Percentiles rank a stretch among this genome's conserved stretches.
Evolutionary conservation across 805 yeast genomes (phyloP).

Genomic region (Pichia exigua): DNA sequence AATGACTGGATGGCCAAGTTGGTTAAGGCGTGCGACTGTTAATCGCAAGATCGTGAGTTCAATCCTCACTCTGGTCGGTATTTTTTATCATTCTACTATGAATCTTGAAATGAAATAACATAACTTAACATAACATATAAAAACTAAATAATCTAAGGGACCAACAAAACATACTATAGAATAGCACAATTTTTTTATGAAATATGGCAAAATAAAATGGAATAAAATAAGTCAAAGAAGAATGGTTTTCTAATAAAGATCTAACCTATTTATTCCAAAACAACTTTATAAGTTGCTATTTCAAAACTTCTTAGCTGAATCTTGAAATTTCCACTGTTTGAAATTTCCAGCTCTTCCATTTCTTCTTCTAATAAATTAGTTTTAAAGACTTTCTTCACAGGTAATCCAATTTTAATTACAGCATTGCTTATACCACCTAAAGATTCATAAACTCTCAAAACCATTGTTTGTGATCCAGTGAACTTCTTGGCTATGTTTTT

Average conservation of each 20-base stretch:
- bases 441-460: constrained; percentile 77
- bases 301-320: constrained; percentile 68
- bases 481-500: constrained; percentile 35
- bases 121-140: no score
- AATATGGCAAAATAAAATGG: no score
- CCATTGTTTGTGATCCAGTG: constrained; percentile 41
- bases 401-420: constrained; percentile 34
- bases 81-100: no score
- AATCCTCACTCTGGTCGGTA: constrained; percentile 55
- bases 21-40: constrained; percentile 59
- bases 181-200: no score
- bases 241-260: no score
- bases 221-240: no score
- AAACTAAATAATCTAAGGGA: no score
- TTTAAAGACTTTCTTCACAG: constrained; percentile 40
- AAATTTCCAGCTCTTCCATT: constrained; percentile 30
- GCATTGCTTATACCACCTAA: constrained; percentile 73
- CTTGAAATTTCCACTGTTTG: constrained; percentile 18
- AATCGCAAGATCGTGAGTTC: constrained; percentile 59
- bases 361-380: constrained; percentile 56
- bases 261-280: constrained; percentile 22
- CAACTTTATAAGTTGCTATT: constrained; percentile 54
- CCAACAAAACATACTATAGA: no score
- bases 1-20: constrained; percentile 50
- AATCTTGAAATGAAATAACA: no score